A percentile compares a stretch with the other conserved stretches of the same genome.
Evolutionary conservation across 2,329 filamentous ascomycete genomes (phyloP).

Genomic region (Aureobasidium uvarum): DNA sequence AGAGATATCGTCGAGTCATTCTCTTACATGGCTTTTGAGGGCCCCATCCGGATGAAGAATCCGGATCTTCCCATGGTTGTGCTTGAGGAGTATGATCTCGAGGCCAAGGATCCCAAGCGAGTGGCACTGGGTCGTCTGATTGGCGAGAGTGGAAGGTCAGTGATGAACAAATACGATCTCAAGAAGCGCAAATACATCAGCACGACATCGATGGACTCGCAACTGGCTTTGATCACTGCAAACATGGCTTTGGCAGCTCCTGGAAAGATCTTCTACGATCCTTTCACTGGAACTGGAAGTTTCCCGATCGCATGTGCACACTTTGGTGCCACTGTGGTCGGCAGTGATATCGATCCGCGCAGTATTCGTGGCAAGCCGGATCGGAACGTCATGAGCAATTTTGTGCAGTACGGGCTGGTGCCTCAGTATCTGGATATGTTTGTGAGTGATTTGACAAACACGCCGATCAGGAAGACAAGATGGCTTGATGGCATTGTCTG

Average conservation of each 20-base stretch:
- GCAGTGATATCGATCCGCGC: constrained; percentile 90
- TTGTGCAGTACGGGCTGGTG: constrained; percentile 72
- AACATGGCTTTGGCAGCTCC: constrained; percentile 82
- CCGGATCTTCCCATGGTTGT: constrained; percentile 74
- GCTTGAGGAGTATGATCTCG: constrained; percentile 71
- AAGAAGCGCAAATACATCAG: constrained; percentile 94
- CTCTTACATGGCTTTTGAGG: constrained; percentile 71
- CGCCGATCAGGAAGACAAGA: constrained; percentile 45
- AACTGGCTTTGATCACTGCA: constrained; percentile 84
- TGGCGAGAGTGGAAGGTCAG: constrained; percentile 63
- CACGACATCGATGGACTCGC: constrained; percentile 96
- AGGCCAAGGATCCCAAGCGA: constrained; percentile 55
- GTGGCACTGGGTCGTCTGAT: constrained; percentile 73
- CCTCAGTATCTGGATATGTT: constrained; percentile 59
- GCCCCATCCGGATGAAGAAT: constrained; percentile 71
- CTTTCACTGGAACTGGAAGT: constrained; percentile 91
- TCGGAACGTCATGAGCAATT: constrained; percentile 65
- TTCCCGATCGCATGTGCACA: constrained; percentile 88
- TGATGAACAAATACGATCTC: constrained; percentile 73
- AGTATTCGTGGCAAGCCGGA: constrained; percentile 70
- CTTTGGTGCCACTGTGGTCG: constrained; percentile 79
- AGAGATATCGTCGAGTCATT: constrained; percentile 79
- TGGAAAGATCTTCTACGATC: constrained; percentile 87
- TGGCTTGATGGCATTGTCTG: constrained; percentile 89
- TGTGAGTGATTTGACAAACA: constrained; percentile 29